Conservation (phyloP, 2,329 filamentous ascomycete genomes). For the Pseudogymnoascus sp. region DNA sequence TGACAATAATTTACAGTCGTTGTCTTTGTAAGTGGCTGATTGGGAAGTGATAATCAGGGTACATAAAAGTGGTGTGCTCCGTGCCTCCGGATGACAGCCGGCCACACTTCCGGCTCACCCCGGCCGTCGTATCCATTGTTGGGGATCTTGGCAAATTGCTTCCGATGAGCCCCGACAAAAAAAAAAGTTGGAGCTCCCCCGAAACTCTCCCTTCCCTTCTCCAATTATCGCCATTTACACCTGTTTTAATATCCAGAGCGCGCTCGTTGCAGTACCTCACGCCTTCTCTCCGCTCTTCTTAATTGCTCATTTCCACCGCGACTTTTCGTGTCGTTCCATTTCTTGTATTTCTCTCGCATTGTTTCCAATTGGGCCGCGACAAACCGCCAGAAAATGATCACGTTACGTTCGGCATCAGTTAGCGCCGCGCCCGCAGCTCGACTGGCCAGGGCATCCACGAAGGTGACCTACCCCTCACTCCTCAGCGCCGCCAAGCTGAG, state of each 20-base stretch:
- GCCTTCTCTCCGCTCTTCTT: neutral
- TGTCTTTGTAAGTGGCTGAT: neutral
- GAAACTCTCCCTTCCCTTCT: neutral
- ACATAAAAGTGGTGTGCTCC: neutral
- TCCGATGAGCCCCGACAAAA: neutral
- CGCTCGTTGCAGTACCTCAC: neutral
- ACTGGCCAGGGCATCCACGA: conserved; percentile 19
- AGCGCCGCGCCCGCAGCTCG: conserved; percentile 17
- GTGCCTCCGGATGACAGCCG: neutral
- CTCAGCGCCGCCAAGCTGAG: neutral
- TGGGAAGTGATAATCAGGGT: neutral
- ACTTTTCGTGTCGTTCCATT: neutral
- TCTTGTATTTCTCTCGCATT: neutral
- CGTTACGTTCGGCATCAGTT: conserved; percentile 21
- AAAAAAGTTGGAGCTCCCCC: neutral
- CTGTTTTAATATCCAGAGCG: neutral
- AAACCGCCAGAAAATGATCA: conserved; percentile 5
- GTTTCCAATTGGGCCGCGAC: neutral
- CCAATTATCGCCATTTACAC: neutral
- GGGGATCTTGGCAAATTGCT: neutral
- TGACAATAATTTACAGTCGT: neutral
- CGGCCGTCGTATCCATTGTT: neutral
- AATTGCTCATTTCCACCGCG: neutral
- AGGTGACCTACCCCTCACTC: neutral
- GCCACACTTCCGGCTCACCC: neutral